A percentile compares a stretch with the other conserved stretches of the same genome.
Evolutionary conservation across 2,329 filamentous ascomycete species (phyloP).

Genomic region (Aspergillus sergii): DNA sequence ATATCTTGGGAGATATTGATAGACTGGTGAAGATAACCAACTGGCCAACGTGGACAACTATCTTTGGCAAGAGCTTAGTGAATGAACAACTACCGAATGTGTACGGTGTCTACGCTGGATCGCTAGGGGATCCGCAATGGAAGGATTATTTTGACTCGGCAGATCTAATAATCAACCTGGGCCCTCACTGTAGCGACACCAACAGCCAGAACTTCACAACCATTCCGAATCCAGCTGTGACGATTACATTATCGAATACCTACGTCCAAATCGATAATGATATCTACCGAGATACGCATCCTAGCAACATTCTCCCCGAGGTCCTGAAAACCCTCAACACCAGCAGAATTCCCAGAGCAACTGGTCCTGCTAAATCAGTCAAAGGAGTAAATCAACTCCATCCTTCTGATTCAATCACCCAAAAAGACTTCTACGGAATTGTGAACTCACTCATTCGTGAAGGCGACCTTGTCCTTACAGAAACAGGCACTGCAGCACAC

Average conservation of each 20-base stretch:
- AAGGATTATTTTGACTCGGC: constrained; percentile 36
- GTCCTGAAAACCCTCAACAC: constrained; percentile 64
- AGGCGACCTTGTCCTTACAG: constrained; percentile 60
- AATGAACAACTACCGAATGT: constrained; percentile 53
- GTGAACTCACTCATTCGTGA: constrained; percentile 51
- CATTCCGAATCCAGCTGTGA: constrained; percentile 72
- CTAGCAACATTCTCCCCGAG: constrained; percentile 76
- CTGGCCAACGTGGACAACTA: constrained; percentile 53
- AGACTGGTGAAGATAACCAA: constrained; percentile 45
- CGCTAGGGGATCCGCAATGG: constrained; percentile 36
- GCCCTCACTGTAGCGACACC: constrained; percentile 44
- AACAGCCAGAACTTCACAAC: constrained; percentile 74
- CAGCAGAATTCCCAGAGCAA: constrained; percentile 47
- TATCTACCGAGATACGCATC: constrained; percentile 74
- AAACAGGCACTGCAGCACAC: constrained; percentile 61
- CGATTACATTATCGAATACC: constrained; percentile 79
- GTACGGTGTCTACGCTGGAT: constrained; percentile 51
- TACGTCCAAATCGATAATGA: constrained; percentile 69
- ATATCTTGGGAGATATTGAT: constrained; percentile 47
- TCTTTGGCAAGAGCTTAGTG: constrained; percentile 55
- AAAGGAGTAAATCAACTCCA: constrained; percentile 42
- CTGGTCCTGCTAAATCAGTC: constrained; percentile 35
- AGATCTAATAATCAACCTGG: constrained; percentile 42
- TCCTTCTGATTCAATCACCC: constrained; percentile 34
- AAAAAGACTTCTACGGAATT: constrained; percentile 46